These are phyloP conservation scores for Lecanicillium sp. DNA, from an alignment of 2,329 filamentous ascomycete species.

Conservation along the genomic window DNA sequence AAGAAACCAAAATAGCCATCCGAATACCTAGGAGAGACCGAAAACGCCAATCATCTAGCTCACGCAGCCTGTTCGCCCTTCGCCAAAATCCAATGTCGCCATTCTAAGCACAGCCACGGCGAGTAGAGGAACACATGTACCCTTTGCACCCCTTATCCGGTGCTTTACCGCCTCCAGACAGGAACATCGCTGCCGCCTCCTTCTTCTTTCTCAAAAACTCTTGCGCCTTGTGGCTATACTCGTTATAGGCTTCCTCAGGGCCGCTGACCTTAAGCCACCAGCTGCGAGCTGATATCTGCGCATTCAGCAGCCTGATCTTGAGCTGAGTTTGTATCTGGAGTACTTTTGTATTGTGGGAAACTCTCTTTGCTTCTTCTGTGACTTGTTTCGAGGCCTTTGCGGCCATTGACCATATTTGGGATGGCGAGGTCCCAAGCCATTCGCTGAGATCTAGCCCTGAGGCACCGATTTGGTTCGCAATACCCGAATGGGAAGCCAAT, in stretches of 20 bases:
- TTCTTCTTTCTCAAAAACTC: slow-evolving; percentile 30
- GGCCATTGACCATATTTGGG: background rate
- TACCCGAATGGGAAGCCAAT: background rate
- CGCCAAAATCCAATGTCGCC: no score
- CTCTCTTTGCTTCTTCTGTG: no score
- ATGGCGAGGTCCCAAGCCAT: background rate
- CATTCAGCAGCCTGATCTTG: slow-evolving; percentile 38
- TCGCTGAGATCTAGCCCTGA: background rate
- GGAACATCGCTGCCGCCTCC: slow-evolving; percentile 20
- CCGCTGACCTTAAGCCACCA: slow-evolving; percentile 49
- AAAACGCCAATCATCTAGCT: no score
- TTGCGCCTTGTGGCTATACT: slow-evolving; percentile 41
- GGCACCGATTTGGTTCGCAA: slow-evolving; percentile 1
- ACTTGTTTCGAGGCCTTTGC: no score
- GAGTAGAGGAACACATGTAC: no score
- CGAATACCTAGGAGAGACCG: no score
- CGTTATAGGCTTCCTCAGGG: slow-evolving; percentile 35
- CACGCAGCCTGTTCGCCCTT: no score
- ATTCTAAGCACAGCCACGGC: no score
- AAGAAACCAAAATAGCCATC: no score
- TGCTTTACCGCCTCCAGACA: no score
- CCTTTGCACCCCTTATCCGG: no score
- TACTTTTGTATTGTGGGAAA: background rate
- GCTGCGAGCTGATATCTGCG: slow-evolving; percentile 49
- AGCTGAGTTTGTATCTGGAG: slow-evolving; percentile 30